phyloP scores from a whole-genome alignment of 2,329 filamentous ascomycete genomes.

The Byssothecium circinans region DNA sequence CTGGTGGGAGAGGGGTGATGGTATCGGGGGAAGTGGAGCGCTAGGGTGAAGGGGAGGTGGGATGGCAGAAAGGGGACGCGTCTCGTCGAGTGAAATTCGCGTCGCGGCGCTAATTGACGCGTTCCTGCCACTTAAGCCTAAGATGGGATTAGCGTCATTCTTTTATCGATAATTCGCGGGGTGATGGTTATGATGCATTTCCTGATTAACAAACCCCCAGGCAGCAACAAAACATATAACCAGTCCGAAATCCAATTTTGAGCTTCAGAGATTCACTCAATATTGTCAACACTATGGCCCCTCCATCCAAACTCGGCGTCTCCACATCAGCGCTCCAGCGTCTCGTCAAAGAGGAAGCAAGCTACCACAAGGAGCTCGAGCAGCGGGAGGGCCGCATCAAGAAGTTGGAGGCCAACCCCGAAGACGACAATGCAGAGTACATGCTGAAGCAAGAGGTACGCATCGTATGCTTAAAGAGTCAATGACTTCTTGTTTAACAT shows the following conservation, averaged over 20 bases:
- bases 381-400: conserved; percentile 72
- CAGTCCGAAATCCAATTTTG: conserved; percentile 1
- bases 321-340: conserved; percentile 77
- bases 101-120: conserved; percentile 16
- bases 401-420: conserved; percentile 63
- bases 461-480: conserved; percentile 7
- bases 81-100: conserved; percentile 20
- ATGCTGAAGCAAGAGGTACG: conserved; percentile 84
- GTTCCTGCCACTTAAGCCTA: conserved; percentile 3
- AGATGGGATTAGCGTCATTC: conserved; percentile 1
- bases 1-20: conserved; percentile 4
- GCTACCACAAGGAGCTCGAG: conserved; percentile 83
- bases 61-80: conserved; percentile 26
- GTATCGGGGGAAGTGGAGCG: conserved; percentile 4
- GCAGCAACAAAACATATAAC: conserved; percentile 17
- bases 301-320: conserved; percentile 75
- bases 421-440: conserved; percentile 76
- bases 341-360: conserved; percentile 86
- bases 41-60: conserved; percentile 14
- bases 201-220: conserved; percentile 19
- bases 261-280: conserved; percentile 10
- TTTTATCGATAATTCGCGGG: conserved; percentile 16
- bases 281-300: too few relatives aligned
- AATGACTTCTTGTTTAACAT: conserved; percentile 9
- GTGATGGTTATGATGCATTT: conserved; percentile 19